Evolutionary conservation across 441 rosid species (phyloP).

Genomic region (Theobroma grandiflorum): DNA sequence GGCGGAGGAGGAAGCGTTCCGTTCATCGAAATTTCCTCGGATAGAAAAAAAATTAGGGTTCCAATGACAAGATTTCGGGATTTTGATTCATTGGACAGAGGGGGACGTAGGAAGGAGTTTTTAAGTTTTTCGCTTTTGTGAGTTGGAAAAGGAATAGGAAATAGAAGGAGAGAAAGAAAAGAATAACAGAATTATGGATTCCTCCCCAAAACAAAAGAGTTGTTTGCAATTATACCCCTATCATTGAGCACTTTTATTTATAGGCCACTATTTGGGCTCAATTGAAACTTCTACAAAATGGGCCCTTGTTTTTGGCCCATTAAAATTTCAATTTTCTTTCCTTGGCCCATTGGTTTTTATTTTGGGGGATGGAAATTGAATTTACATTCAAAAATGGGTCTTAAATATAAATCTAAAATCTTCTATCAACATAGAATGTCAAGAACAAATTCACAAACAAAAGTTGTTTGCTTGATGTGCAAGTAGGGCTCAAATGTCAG

Average conservation of each 20-base stretch:
- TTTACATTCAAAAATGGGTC: too few relatives aligned
- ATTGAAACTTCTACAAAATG: neutral
- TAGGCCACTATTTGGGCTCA: neutral
- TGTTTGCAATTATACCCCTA: neutral
- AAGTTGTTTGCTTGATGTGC: neutral
- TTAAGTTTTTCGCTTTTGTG: neutral
- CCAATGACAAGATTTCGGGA: slow-evolving; percentile 15
- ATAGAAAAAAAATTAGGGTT: slow-evolving; percentile 30
- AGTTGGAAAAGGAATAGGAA: neutral
- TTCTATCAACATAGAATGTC: too few relatives aligned
- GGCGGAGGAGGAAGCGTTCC: slow-evolving; percentile 45
- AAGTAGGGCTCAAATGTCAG: neutral
- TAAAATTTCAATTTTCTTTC: neutral
- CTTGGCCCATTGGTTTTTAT: neutral
- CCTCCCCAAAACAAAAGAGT: neutral
- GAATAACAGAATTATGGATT: neutral
- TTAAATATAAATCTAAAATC: too few relatives aligned
- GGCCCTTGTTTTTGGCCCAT: neutral
- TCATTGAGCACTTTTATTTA: neutral
- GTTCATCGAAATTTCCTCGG: slow-evolving; percentile 32
- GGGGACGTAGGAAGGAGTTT: neutral
- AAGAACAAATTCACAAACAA: neutral
- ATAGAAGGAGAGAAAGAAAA: neutral
- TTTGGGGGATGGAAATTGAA: too few relatives aligned
- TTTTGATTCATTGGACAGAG: slow-evolving; percentile 20